A percentile compares a stretch with the other conserved stretches of the same genome.
phyloP scores from a whole-genome alignment of 176 grass and related monocot species.

The Panicum miliaceum region DNA sequence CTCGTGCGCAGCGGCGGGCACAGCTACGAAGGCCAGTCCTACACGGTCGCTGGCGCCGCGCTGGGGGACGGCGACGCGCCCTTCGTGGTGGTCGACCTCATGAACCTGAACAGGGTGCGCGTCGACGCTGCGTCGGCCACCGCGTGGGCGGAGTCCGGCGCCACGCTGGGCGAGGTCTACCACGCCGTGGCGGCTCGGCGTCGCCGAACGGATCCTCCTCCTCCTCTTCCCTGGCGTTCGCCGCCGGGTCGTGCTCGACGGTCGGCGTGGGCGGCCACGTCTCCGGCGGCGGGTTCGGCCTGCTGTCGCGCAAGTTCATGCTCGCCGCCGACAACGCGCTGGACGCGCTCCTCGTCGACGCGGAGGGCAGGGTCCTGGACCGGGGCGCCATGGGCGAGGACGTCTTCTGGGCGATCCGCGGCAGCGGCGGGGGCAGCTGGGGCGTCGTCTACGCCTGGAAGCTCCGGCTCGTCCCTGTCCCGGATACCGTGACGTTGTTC shows the following conservation, averaged over 20 bases:
- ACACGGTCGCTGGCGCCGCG: too few species aligned
- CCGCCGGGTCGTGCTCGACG: conserved; percentile 51
- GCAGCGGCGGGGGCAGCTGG: conserved; percentile 60
- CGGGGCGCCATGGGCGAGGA: conserved; percentile 53
- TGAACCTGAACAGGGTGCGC: too few species aligned
- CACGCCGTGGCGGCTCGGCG: conserved; percentile 24
- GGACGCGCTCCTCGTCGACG: conserved; percentile 50
- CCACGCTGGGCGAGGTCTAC: too few species aligned
- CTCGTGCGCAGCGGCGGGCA: too few species aligned
- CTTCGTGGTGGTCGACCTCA: too few species aligned
- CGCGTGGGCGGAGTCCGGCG: too few species aligned
- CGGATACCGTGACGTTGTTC: conserved; percentile 39
- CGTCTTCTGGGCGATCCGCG: conserved; percentile 65
- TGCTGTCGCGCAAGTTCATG: conserved; percentile 54
- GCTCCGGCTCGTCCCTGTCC: conserved; percentile 45
- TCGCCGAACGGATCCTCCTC: background rate
- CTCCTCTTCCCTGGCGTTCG: conserved; percentile 39
- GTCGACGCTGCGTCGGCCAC: too few species aligned
- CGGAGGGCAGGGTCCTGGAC: conserved; percentile 40
- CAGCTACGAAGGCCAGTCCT: too few species aligned
- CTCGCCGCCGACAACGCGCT: conserved; percentile 59
- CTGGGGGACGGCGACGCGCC: too few species aligned
- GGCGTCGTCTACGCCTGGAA: conserved; percentile 66
- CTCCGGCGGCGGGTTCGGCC: conserved; percentile 63
- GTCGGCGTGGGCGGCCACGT: conserved; percentile 51